Conservation (phyloP, 2,329 filamentous ascomycete genomes). For the Alternaria ventricosa region DNA sequence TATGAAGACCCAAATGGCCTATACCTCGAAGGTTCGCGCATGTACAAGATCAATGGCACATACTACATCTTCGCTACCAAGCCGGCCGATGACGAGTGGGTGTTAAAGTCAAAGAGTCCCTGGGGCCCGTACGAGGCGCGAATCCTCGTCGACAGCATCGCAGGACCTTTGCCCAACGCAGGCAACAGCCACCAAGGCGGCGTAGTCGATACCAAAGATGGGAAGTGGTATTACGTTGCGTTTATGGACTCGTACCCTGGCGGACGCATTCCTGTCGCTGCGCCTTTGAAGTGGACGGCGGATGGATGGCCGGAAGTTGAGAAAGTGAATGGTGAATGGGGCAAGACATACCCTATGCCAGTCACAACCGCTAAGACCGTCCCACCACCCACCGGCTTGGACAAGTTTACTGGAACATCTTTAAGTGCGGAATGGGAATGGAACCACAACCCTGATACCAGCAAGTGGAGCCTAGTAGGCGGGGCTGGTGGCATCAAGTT, state of each 20-base stretch:
- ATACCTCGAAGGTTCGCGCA: slow-evolving; percentile 59
- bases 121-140: slow-evolving; percentile 62
- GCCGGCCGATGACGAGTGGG: slow-evolving; percentile 56
- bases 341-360: slow-evolving; percentile 51
- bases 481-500: slow-evolving; percentile 53
- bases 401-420: slow-evolving; percentile 54
- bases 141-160: slow-evolving; percentile 53
- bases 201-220: slow-evolving; percentile 59
- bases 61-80: slow-evolving; percentile 64
- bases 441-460: slow-evolving; percentile 66
- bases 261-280: slow-evolving; percentile 64
- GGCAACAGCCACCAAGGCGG: slow-evolving; percentile 63
- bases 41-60: slow-evolving; percentile 64
- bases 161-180: slow-evolving; percentile 53
- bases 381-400: slow-evolving; percentile 48
- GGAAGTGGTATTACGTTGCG: slow-evolving; percentile 66
- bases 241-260: slow-evolving; percentile 64
- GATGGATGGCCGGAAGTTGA: slow-evolving; percentile 61
- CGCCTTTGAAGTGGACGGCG: slow-evolving; percentile 59
- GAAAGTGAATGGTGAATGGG: slow-evolving; percentile 57
- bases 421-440: slow-evolving; percentile 63
- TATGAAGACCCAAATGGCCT: slow-evolving; percentile 48
- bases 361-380: slow-evolving; percentile 41
- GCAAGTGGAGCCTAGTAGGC: slow-evolving; percentile 53
- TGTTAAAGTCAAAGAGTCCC: slow-evolving; percentile 58